Evolutionary conservation across 2,329 filamentous ascomycete genomes (phyloP), one percentile per base, ranked within the genome.

Genomic region (Mycosphaerelloides madeirae): DNA sequence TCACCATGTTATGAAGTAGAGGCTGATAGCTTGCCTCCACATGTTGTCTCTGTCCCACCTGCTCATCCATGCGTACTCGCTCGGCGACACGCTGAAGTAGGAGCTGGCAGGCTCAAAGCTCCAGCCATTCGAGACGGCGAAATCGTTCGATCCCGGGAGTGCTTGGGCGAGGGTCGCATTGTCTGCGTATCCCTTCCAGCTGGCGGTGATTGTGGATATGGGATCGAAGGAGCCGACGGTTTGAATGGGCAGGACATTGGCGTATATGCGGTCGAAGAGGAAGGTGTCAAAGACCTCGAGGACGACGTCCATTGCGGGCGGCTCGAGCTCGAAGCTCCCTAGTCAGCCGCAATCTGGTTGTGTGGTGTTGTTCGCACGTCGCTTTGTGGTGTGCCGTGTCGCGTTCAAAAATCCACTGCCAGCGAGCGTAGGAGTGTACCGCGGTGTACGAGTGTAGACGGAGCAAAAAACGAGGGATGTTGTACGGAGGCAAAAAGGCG

Each of bases 1-100:
- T 67, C 72, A 95, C 91, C 88, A 95, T 57, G 87, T 90, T 46
- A 95, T 87, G 37, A 93, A 62, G 66, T 85, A 95, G 48, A 96
- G 73, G 29, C 85, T 85, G 38, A 86, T 61, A 35, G 76, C 69
- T 68, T 96, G 90, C 54, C 91, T 80, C 55, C 73, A 79, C 44
- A 84, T 73, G 60, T 94, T 86, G 63, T 95, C 87, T 57, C 91
- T 79, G 13, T 81, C 71, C 81, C 81, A 85, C 31, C 78, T 72
- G 67, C 87, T 95, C 75, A 81, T 73, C 62, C 88, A 95, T 20
- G 91, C 89, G 57, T 83, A 86, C 53, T 83, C 69, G 35, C 80
- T 80, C 1, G 91, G 89, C 57, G 81, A 66, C 41, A 95, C 65
- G 29, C 75, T 76, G 54, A 95, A 70, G 60, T 83, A 84, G 31